A percentile compares a stretch with the other conserved stretches of the same genome.
Conservation (phyloP, 352 stramenopile species). For the Phytophthora multivora region DNA sequence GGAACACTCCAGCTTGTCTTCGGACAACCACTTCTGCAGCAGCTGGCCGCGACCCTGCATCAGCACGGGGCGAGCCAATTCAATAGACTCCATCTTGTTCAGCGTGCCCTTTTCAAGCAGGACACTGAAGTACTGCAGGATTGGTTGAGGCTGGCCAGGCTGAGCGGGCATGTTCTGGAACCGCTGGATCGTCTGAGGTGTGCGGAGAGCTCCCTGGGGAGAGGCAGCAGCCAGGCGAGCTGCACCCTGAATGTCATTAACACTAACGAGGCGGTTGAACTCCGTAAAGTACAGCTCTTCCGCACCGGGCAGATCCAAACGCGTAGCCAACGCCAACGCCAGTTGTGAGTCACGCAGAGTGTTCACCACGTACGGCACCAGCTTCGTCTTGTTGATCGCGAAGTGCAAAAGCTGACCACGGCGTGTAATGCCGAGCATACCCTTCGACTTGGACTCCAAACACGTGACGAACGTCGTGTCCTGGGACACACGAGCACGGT, state of each 20-base stretch:
- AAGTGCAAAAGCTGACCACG: conserved; percentile 97
- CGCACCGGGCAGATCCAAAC: conserved; percentile 97
- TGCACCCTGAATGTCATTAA: conserved; percentile 85
- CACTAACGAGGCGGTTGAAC: conserved; percentile 95
- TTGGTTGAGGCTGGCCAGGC: conserved; percentile 95
- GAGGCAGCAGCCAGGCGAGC: conserved; percentile 92
- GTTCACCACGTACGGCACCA: conserved; percentile 99
- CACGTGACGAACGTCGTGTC: conserved; percentile 98
- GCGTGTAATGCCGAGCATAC: conserved; percentile 98
- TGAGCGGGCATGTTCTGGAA: conserved; percentile 99
- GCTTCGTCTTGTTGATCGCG: conserved; percentile 96
- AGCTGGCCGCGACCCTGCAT: conserved; percentile 97
- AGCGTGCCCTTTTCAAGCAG: conserved; percentile 98
- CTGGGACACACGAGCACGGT: conserved; percentile 96
- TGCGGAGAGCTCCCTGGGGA: conserved; percentile 93
- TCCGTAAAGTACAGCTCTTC: conserved; percentile 98
- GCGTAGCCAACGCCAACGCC: conserved; percentile 95
- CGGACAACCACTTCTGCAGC: conserved; percentile 99
- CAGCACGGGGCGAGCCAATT: conserved; percentile 98
- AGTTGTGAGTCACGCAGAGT: conserved; percentile 97
- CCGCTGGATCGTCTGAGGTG: conserved; percentile 97
- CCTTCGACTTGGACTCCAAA: conserved; percentile 92
- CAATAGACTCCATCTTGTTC: conserved; percentile 99
- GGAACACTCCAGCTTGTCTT: conserved; percentile 99
- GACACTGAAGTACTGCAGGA: conserved; percentile 99